These are phyloP conservation scores for Penicillium canescens DNA, from an alignment of 495 filamentous ascomycete species.

Conservation along the genomic window DNA sequence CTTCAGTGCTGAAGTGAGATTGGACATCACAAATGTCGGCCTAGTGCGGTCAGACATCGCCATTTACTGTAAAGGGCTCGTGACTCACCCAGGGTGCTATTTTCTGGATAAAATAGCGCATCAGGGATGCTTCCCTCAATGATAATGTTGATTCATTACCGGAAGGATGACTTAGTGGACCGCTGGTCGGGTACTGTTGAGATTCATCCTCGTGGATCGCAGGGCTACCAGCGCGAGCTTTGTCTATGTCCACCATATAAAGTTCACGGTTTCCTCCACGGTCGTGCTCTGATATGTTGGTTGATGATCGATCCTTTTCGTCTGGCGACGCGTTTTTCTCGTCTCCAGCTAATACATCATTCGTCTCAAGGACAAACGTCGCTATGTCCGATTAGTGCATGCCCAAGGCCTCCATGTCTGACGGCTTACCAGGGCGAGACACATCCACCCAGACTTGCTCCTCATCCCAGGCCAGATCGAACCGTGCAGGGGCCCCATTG, in stretches of 20 bases:
- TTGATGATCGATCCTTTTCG: neutral
- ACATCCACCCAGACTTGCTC: slow-evolving; percentile 38
- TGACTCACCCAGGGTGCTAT: slow-evolving; percentile 36
- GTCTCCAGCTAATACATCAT: slow-evolving; percentile 13
- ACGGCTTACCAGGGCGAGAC: slow-evolving; percentile 26
- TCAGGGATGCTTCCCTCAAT: slow-evolving; percentile 33
- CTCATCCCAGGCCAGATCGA: slow-evolving; percentile 36
- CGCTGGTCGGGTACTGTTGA: neutral
- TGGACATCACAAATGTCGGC: slow-evolving; percentile 38
- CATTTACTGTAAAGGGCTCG: neutral
- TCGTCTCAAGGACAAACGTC: slow-evolving; percentile 34
- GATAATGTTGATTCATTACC: slow-evolving; percentile 15
- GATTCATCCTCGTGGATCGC: neutral
- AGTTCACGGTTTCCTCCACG: neutral
- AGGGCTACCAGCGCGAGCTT: neutral
- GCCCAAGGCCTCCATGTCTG: neutral
- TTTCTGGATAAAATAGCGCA: slow-evolving; percentile 36
- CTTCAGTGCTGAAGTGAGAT: slow-evolving; percentile 36
- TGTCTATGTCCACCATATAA: neutral
- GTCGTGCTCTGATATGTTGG: neutral
- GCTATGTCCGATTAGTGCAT: slow-evolving; percentile 16
- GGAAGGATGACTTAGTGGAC: neutral
- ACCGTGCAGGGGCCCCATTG: slow-evolving; percentile 27
- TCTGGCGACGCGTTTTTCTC: slow-evolving; percentile 1
- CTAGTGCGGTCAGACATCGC: slow-evolving; percentile 10